These are phyloP conservation scores for Aspergillus haitiensis DNA, from an alignment of 495 filamentous ascomycete species.

Conservation along the genomic window DNA sequence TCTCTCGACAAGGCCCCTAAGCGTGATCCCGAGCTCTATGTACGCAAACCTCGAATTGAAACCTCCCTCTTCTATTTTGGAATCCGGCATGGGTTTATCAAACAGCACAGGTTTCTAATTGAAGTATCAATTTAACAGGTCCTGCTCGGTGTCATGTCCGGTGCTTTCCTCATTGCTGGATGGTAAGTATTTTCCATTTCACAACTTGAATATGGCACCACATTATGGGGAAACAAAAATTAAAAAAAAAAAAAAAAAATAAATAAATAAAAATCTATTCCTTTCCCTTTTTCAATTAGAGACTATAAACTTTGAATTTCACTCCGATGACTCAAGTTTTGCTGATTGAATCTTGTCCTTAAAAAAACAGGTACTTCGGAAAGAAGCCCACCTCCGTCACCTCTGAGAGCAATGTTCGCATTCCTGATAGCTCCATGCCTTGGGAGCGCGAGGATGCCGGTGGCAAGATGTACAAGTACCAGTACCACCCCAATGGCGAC, in stretches of 20 bases:
- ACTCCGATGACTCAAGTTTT: too few species aligned
- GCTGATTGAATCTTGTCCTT: slow-evolving; percentile 3
- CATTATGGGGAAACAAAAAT: too few species aligned
- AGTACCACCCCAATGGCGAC: slow-evolving; percentile 91
- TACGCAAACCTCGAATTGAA: slow-evolving; percentile 42
- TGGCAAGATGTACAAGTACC: slow-evolving; percentile 71
- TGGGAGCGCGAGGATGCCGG: slow-evolving; percentile 70
- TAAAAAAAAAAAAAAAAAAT: slow-evolving; percentile 1
- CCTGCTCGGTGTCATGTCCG: slow-evolving; percentile 87
- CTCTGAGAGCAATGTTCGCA: slow-evolving; percentile 74
- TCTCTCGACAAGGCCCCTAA: slow-evolving; percentile 65
- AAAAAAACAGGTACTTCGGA: slow-evolving; percentile 55
- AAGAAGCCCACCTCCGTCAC: slow-evolving; percentile 80
- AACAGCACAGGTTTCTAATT: slow-evolving; percentile 20
- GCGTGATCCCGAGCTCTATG: slow-evolving; percentile 80
- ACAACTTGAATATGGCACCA: background rate
- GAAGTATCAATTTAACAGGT: slow-evolving; percentile 54
- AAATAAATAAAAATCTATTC: slow-evolving; percentile 25
- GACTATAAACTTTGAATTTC: too few species aligned
- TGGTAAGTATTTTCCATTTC: slow-evolving; percentile 49
- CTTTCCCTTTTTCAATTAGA: too few species aligned
- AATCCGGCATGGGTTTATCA: too few species aligned
- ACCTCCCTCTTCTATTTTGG: background rate
- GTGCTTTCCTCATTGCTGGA: slow-evolving; percentile 81
- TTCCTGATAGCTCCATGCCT: slow-evolving; percentile 76